Evolutionary conservation across 78 protist genomes (phyloP).

Genomic region (Kipferlia bialata): DNA sequence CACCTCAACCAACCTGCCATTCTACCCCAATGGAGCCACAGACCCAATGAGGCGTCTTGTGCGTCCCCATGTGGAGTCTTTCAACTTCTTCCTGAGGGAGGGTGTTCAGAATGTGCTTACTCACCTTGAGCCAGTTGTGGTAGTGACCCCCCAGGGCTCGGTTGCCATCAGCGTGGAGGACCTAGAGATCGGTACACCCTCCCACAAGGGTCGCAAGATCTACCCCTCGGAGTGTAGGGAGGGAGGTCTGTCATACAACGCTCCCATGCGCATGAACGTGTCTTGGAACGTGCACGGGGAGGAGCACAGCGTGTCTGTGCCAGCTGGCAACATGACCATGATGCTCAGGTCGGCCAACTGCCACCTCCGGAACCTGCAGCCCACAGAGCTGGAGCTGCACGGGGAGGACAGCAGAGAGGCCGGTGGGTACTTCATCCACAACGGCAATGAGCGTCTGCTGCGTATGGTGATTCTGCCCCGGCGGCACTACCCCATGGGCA

Average conservation of each 20-base stretch:
- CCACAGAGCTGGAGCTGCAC: constrained; percentile 8
- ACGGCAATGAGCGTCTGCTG: constrained; percentile 66
- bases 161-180: too few relatives aligned
- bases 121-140: too few relatives aligned
- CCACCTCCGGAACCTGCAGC: constrained; percentile 12
- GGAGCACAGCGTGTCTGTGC: neutral
- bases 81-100: too few relatives aligned
- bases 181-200: too few relatives aligned
- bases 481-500: constrained; percentile 26
- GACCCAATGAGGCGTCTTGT: too few relatives aligned
- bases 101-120: too few relatives aligned
- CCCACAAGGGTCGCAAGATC: too few relatives aligned
- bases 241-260: constrained; percentile 22
- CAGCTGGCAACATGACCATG: neutral
- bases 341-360: constrained; percentile 2
- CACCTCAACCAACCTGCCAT: too few relatives aligned
- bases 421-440: constrained; percentile 85
- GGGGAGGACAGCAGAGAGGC: constrained; percentile 48
- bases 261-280: neutral
- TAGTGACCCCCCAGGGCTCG: too few relatives aligned
- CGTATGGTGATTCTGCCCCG: constrained; percentile 66
- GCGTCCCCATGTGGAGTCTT: too few relatives aligned
- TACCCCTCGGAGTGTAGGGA: constrained; percentile 16
- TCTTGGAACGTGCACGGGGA: neutral
- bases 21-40: too few relatives aligned